Evolutionary conservation across 2,329 filamentous ascomycete species (phyloP), one percentile per base, ranked within the genome.

Genomic region (Colletotrichum sp.): DNA sequence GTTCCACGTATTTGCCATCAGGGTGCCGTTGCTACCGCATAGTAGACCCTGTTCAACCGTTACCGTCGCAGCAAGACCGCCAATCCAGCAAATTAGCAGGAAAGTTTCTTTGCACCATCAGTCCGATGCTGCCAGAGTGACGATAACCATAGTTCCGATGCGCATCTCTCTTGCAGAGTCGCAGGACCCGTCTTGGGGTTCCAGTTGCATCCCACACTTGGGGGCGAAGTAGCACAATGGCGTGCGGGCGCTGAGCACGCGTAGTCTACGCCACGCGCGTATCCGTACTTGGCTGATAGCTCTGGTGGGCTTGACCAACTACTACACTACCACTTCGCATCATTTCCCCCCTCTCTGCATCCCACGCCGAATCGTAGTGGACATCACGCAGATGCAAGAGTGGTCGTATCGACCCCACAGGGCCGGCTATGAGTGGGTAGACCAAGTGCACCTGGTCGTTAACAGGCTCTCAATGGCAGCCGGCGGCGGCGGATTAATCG

Each of bases 211-310:
- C 60, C 60, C 60, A 26, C 48, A 48, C 43, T 48, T 48, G 28
- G 67, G 60, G 61, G 72, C 72, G 58, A 74, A 65, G 67, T 43
- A 66, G 60, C 26, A 55, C 72, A 67, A 63, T 52, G 36, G 70
- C 24, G 52, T 72, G 72, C 61, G 72, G 72, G 72, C 72, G 72
- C 61, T 63, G 55, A 63, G 72, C 72, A 67, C 55, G 55, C 66
- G 71, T 70, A 70, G 43, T 32, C 71, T 66, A 58, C 57, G 58
- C 71, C 71, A 74, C 43, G 36, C 43, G 65, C 61, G 26, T 48
- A 48, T n/a, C 18, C 38, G 38, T 72, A 71, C 60, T 68, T 30
- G 28, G n/a, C 52, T 66, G 48, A 67, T 67, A 43, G 38, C 32
- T 72, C 28, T 21, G 28, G 34, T 61, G 67, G 68, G 60, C 26